Conservation (phyloP, 1,284 basidiomycete genomes). For the Fomitopsis betulina region DNA sequence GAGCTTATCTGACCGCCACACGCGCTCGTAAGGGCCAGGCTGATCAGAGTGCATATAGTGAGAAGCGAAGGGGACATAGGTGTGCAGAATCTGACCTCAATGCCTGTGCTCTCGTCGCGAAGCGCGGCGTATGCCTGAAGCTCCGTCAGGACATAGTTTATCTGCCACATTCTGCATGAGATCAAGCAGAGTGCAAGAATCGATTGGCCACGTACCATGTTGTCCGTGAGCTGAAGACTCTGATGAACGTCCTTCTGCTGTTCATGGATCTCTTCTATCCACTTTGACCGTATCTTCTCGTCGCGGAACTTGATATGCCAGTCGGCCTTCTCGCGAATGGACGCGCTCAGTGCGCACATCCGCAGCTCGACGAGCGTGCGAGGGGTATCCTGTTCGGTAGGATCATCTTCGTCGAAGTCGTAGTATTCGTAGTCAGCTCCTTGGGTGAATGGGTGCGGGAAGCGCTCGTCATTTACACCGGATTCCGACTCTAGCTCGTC, state of each 20-base stretch:
- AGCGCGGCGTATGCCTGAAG: not conserved
- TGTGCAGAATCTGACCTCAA: not conserved
- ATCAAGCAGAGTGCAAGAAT: not conserved
- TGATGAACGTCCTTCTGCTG: not conserved
- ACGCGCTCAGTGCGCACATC: not conserved
- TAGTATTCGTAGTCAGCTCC: not conserved
- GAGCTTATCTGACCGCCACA: not conserved
- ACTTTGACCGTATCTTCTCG: not conserved
- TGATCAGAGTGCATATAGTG: not conserved
- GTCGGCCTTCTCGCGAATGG: not conserved
- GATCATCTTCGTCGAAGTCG: not conserved
- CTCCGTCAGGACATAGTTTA: not conserved
- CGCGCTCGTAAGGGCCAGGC: not conserved
- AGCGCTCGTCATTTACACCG: not conserved
- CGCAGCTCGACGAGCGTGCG: not conserved
- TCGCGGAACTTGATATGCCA: not conserved
- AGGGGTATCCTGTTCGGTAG: not conserved
- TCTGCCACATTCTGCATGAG: not conserved
- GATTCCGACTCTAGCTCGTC: too few relatives aligned
- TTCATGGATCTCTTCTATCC: not conserved
- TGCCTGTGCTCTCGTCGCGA: not conserved
- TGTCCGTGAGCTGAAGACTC: not conserved
- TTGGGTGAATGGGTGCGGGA: not conserved
- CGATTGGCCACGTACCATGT: not conserved
- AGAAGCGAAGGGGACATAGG: not conserved